Evolutionary conservation across 257 asterid genomes (phyloP).

Genomic region (Eustoma russellianum): DNA sequence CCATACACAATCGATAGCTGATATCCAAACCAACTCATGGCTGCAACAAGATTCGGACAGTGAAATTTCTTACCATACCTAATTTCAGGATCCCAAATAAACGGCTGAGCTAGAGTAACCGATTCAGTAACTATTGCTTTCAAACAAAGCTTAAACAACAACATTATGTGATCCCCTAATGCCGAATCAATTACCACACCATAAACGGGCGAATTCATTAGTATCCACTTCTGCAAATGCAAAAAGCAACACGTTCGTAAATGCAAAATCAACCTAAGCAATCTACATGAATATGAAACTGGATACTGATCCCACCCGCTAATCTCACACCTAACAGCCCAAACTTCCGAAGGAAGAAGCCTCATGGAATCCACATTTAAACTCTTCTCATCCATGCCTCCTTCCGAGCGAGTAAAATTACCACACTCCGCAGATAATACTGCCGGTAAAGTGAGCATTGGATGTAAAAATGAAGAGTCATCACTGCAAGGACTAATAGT

Average conservation of each 20-base stretch:
- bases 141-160: constrained; percentile 56
- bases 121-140: constrained; percentile 58
- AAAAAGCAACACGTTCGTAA: constrained; percentile 21
- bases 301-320: constrained; percentile 59
- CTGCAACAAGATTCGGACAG: constrained; percentile 46
- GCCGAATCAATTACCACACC: constrained; percentile 58
- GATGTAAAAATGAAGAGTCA: constrained; percentile 21
- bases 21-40: constrained; percentile 51
- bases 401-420: constrained; percentile 12
- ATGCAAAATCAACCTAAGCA: constrained; percentile 40
- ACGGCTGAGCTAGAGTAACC: constrained; percentile 19
- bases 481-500: constrained; percentile 13
- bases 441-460: constrained; percentile 39
- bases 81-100: constrained; percentile 12
- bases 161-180: constrained; percentile 51
- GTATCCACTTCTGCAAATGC: constrained; percentile 49
- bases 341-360: constrained; percentile 77
- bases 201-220: constrained; percentile 41
- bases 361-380: constrained; percentile 14
- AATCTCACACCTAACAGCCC: constrained; percentile 46
- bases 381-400: constrained; percentile 1
- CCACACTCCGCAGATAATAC: constrained; percentile 37
- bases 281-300: constrained; percentile 35
- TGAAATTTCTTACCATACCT: constrained; percentile 19
- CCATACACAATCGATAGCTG: constrained; percentile 64